phyloP scores from a whole-genome alignment of 805 yeast genomes.

The Grigorovia transvaalensis region DNA sequence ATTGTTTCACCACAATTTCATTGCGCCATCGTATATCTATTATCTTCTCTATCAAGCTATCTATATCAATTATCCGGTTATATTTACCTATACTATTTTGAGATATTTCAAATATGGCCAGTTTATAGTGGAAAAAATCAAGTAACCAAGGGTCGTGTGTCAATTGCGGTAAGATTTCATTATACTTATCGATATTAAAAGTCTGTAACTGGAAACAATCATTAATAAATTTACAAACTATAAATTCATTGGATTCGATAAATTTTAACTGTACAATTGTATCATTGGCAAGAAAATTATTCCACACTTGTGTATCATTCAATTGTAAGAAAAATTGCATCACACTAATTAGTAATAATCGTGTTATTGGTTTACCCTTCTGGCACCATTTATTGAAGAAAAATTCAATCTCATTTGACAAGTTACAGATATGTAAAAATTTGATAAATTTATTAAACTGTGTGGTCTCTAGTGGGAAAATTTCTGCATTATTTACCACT shows the following conservation, averaged over 20 bases:
- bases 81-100: neutral
- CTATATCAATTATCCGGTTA: neutral
- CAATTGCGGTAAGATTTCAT: neutral
- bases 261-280: constrained; percentile 6
- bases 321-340: neutral
- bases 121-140: neutral
- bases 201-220: neutral
- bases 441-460: constrained; percentile 14
- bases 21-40: neutral
- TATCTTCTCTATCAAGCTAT: neutral
- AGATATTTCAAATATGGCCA: constrained; percentile 7
- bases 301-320: neutral
- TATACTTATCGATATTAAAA: too few species aligned
- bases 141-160: too few species aligned
- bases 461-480: constrained; percentile 15
- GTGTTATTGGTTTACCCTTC: neutral
- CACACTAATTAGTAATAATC: neutral
- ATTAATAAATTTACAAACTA: neutral
- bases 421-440: constrained; percentile 11
- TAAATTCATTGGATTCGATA: neutral
- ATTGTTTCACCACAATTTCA: neutral
- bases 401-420: constrained; percentile 13
- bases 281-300: constrained; percentile 6
- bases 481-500: constrained; percentile 19
- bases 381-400: constrained; percentile 18